Evolutionary conservation across 2,329 filamentous ascomycete genomes (phyloP).

Genomic region (Verticillium klebahnii): DNA sequence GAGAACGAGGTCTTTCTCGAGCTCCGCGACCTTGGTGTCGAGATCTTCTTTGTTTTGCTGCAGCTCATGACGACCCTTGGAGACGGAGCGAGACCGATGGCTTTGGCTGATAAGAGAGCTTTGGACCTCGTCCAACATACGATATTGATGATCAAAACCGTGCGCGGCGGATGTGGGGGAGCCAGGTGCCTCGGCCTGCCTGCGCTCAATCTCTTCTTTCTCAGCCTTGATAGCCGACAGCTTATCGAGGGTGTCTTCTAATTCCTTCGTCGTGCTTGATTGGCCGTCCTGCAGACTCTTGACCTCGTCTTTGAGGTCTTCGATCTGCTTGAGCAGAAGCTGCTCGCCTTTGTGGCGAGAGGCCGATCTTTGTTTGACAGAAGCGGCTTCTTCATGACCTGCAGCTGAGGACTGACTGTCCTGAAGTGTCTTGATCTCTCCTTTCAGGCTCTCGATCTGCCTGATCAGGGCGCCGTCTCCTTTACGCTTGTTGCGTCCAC

Average conservation of each 20-base stretch:
- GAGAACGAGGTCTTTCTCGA: constrained; percentile 3
- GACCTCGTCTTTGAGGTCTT: constrained; percentile 10
- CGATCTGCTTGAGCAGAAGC: constrained; percentile 8
- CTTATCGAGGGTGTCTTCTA: constrained; percentile 9
- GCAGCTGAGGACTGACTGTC: constrained; percentile 4
- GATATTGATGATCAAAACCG: constrained; percentile 9
- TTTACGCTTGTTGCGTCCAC: constrained; percentile 2
- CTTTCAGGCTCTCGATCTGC: constrained; percentile 10
- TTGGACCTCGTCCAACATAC: constrained; percentile 7
- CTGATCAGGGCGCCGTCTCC: constrained; percentile 7
- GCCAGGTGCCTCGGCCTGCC: neutral
- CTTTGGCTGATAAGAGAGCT: constrained; percentile 7
- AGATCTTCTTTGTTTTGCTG: constrained; percentile 2
- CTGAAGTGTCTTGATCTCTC: constrained; percentile 8
- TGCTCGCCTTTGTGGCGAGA: constrained; percentile 9
- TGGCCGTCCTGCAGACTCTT: constrained; percentile 8
- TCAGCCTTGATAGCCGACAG: constrained; percentile 7
- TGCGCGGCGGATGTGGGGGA: neutral
- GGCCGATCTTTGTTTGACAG: neutral
- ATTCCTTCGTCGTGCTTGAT: constrained; percentile 7
- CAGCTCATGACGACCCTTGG: constrained; percentile 9
- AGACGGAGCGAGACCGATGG: constrained; percentile 3
- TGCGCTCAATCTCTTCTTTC: constrained; percentile 7
- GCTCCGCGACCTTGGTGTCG: constrained; percentile 3
- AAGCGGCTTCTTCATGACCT: neutral